phyloP scores from a whole-genome alignment of 2,329 filamentous ascomycete genomes.

The Hypoxylon sp. region DNA sequence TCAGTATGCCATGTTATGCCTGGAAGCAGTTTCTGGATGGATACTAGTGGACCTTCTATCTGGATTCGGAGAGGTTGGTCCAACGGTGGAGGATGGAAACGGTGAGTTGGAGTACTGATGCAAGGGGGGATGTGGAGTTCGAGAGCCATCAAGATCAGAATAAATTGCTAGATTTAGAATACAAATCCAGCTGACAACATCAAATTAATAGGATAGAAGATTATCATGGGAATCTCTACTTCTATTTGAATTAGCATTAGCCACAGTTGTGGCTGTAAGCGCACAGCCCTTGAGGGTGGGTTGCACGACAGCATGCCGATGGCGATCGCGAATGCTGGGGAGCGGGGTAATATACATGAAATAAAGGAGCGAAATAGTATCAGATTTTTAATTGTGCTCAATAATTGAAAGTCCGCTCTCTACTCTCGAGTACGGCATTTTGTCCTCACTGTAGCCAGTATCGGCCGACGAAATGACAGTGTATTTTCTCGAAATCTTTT shows the following conservation, averaged over 20 bases:
- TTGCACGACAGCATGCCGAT: too few relatives aligned
- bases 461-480: background rate
- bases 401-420: background rate
- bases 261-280: too few relatives aligned
- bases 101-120: conserved; percentile 29
- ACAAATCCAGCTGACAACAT: background rate
- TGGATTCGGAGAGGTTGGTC: conserved; percentile 36
- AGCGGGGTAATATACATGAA: too few relatives aligned
- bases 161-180: background rate
- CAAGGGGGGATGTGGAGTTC: conserved; percentile 37
- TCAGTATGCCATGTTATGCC: conserved; percentile 32
- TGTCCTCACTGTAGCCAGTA: background rate
- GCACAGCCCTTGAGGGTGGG: too few relatives aligned
- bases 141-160: conserved; percentile 10
- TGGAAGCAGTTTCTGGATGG: conserved; percentile 39
- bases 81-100: conserved; percentile 24
- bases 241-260: too few relatives aligned
- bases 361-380: background rate
- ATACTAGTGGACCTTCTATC: conserved; percentile 38
- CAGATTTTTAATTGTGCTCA: background rate
- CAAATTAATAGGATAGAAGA: background rate
- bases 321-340: too few relatives aligned
- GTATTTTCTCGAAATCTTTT: conserved; percentile 22
- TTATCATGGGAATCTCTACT: too few relatives aligned
- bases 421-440: conserved; percentile 9